Base-by-base conservation (phyloP, 768 basidiomycete genomes). In the Lepiota brunneoincarnata region DNA sequence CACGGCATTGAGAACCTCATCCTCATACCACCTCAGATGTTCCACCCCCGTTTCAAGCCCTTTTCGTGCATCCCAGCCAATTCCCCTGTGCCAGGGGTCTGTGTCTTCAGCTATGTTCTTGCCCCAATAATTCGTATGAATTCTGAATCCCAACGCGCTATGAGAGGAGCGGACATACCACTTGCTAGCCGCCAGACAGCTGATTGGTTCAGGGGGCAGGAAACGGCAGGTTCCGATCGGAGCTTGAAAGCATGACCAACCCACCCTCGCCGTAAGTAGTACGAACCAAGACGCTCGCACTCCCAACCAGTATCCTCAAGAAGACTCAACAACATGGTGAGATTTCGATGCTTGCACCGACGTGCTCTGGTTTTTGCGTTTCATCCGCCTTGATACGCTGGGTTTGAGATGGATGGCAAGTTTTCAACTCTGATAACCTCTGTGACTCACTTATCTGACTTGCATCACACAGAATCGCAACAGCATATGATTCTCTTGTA, bases 351-450 rank as follows among this genome's bases (percentile, higher is more conserved):
- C 57, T 49, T 47, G 61, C 59, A 57, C 61, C 64, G 64, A 68
- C 71, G 77, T 72, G 69, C 70, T 72, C 71, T 72, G 66, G 70
- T 59, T 63, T 63, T 58, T 56, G 58, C 61, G 67, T 65, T 69
- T 67, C 69, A 61, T 71, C 68, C 66, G 67, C 72, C 67, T 66
- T 49, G 59, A 53, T 51, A 49, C 46, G 24, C 12, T 31, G 23
- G 51, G 40, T 57, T 65, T 65, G 63, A 67, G 77, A 74, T 81
- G 79, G 80, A 82, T 83, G 81, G 78, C 67, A 64, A 69, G 80
- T 77, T 54, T 61, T 60, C 47, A 2, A 0, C 63, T 50, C 58
- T 63, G 80, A 81, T 82, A 64, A 43, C 23, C 35, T 43, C 34
- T 31, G 48, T 49, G 44, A 57, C 17, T 24, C 21, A 21, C 3